phyloP scores from a whole-genome alignment of 805 yeast species.

The Sugiyamaella lignohabitans region DNA sequence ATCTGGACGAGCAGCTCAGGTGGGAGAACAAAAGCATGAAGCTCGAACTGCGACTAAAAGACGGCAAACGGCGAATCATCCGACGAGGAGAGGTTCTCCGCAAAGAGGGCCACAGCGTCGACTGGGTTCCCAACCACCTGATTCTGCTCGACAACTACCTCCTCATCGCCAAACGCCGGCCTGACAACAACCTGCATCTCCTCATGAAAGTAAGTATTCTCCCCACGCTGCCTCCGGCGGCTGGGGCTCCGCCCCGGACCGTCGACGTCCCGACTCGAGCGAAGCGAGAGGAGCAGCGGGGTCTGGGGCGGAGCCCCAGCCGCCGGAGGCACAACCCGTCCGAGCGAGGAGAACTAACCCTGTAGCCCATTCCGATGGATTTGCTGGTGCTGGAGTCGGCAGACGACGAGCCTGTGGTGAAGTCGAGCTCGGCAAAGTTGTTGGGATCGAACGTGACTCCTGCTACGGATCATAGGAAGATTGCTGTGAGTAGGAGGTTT shows the following conservation, averaged over 20 bases:
- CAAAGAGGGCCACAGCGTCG: slow-evolving; percentile 60
- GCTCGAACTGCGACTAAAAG: slow-evolving; percentile 46
- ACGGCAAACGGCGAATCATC: slow-evolving; percentile 50
- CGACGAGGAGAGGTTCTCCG: slow-evolving; percentile 52
- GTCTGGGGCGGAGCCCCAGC: too few relatives aligned
- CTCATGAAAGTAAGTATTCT: too few relatives aligned
- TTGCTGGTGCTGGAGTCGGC: slow-evolving; percentile 53
- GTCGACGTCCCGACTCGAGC: too few relatives aligned
- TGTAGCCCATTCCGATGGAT: slow-evolving; percentile 35
- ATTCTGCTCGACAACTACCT: slow-evolving; percentile 67
- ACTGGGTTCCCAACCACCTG: slow-evolving; percentile 44
- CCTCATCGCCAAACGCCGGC: slow-evolving; percentile 32
- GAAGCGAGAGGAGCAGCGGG: too few relatives aligned
- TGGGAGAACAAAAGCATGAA: slow-evolving; percentile 45
- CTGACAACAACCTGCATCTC: slow-evolving; percentile 26
- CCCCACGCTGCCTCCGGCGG: too few relatives aligned
- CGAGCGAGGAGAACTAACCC: slow-evolving; percentile 16
- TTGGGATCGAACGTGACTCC: slow-evolving; percentile 20
- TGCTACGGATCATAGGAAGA: background rate
- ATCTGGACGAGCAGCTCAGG: slow-evolving; percentile 45
- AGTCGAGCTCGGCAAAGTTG: slow-evolving; percentile 19
- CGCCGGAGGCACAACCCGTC: too few relatives aligned
- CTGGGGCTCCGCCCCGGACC: too few relatives aligned
- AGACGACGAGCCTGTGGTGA: slow-evolving; percentile 34
- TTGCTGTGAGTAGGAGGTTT: background rate